phyloP scores from a whole-genome alignment of 2,329 filamentous ascomycete genomes.

The Penicillium sp. region DNA sequence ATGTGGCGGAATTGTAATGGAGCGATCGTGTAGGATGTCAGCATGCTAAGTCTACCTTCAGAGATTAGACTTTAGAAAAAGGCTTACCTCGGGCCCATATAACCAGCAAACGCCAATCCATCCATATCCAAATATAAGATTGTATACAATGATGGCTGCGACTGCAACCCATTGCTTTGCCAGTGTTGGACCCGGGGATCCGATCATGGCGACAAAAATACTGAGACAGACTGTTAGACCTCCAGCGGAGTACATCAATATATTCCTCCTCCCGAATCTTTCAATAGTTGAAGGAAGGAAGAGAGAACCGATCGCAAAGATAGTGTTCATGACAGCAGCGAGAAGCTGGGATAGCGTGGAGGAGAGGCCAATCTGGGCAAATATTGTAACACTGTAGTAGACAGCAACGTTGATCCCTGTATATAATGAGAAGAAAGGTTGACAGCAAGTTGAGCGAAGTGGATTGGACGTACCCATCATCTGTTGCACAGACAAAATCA shows the following conservation, averaged over 20 bases:
- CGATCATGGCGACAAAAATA: constrained; percentile 1
- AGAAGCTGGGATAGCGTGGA: not conserved
- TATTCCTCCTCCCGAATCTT: not conserved
- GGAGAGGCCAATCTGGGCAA: not conserved
- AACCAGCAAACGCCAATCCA: constrained; percentile 12
- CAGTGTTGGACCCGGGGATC: not conserved
- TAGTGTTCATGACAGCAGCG: constrained; percentile 1
- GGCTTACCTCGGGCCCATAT: constrained; percentile 34
- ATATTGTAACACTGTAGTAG: not conserved
- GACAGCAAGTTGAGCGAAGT: not conserved
- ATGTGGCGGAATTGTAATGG: constrained; percentile 40
- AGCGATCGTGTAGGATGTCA: constrained; percentile 29
- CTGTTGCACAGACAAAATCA: not conserved
- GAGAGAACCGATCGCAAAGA: not conserved
- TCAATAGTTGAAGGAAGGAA: not conserved
- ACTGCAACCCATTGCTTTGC: not conserved
- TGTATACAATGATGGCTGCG: not conserved
- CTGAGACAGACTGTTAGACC: not conserved
- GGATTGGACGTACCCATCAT: not conserved
- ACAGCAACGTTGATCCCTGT: not conserved
- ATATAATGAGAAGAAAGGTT: not conserved
- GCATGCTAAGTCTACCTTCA: not conserved
- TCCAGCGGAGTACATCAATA: not conserved
- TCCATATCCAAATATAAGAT: not conserved
- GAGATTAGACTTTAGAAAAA: not conserved